These are phyloP conservation scores for Phytopythium helicoides DNA, from an alignment of 352 stramenopile species.

Conservation along the genomic window DNA sequence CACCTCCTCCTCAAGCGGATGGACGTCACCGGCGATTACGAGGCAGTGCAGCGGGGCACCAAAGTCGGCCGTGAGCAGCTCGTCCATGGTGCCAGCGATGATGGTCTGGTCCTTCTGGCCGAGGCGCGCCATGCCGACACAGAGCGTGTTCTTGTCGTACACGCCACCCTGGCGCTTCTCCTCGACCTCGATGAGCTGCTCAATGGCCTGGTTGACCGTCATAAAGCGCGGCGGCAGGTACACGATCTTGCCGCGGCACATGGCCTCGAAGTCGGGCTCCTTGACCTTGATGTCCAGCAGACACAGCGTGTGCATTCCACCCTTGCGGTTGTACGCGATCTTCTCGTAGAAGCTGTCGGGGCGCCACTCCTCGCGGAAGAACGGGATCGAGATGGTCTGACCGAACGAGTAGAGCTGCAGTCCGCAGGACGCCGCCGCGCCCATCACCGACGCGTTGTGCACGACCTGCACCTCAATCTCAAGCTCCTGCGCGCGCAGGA, in stretches of 20 bases:
- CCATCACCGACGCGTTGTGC: constrained; percentile 99
- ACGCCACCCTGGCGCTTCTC: constrained; percentile 82
- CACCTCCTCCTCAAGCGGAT: constrained; percentile 96
- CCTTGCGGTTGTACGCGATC: constrained; percentile 95
- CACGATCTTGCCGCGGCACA: constrained; percentile 90
- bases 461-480: constrained; percentile 96
- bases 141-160: constrained; percentile 79
- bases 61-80: constrained; percentile 94
- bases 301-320: constrained; percentile 98
- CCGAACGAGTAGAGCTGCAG: constrained; percentile 99
- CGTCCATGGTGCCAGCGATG: constrained; percentile 93
- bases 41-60: constrained; percentile 96
- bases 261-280: constrained; percentile 97
- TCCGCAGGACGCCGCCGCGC: constrained; percentile 93
- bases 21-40: constrained; percentile 94
- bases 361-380: constrained; percentile 95
- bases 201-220: constrained; percentile 93
- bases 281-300: constrained; percentile 99
- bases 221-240: constrained; percentile 98
- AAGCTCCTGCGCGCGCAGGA: constrained; percentile 92
- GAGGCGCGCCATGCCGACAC: constrained; percentile 94
- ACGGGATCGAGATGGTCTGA: constrained; percentile 98
- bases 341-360: constrained; percentile 98
- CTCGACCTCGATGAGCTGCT: constrained; percentile 96
- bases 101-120: constrained; percentile 93